Base-by-base conservation (phyloP, 306 rosid species). In the Glycyrrhiza uralensis region DNA sequence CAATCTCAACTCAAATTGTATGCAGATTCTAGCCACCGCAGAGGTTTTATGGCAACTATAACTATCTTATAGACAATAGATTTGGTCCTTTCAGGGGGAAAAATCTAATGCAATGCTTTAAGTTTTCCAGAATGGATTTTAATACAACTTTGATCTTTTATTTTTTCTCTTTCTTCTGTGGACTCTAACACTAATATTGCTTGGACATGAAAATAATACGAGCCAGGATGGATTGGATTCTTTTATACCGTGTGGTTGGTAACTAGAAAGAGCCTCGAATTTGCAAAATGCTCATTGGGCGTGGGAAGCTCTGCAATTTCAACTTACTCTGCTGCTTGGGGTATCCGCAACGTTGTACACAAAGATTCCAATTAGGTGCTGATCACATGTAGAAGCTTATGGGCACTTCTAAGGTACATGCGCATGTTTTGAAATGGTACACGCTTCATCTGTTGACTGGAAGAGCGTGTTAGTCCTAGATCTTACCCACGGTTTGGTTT, bases 161-260 rank as follows among this genome's bases (percentile, higher is more conserved):
- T 72, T 55, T 72, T 55, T 8, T 46, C 55, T 45, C 57, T 5
- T 56, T 60, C 33, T 60, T 28, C 8, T 26, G 47, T 26, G 64
- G 46, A 61, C 69, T n/a, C n/a, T 67, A 60, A 77, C 63, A 44
- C 39, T 39, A 32, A 26, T 69, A 29, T 69, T 63, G 23, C 57
- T 20, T 72, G 67, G 12, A 55, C 45, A 46, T 82, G 61, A 62
- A 77, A 73, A 62, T 38, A 23, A 38, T 59, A 22, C 54, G 67
- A 54, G 2, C 22, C 78, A 93, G 98, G 96, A 44, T 93, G 96
- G 96, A 73, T 88, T 71, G 96, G 89, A 76, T 88, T 90, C 85
- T 83, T 88, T 45, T 88, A 69, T 55, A 17, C 71, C 11, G 9
- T 82, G 65, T 90, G 91, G 93, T 76, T 90, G 76, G 93, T 81